Evolutionary conservation across 2,329 filamentous ascomycete genomes (phyloP), one percentile per base, ranked within the genome.

Genomic region (Zymoseptoria passerinii): DNA sequence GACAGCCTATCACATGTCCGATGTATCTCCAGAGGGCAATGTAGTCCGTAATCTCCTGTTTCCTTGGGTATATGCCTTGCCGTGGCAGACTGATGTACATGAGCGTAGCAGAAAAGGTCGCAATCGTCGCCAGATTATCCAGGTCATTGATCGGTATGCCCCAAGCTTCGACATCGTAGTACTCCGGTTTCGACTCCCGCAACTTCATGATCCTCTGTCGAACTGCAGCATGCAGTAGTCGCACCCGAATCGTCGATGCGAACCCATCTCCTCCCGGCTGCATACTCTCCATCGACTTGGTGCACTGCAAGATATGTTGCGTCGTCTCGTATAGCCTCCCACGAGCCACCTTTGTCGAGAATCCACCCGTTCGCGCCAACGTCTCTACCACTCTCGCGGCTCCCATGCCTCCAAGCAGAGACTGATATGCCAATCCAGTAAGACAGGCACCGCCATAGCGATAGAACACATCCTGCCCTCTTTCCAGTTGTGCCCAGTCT

Each of bases 381-480:
- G 87, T 89, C 70, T 92, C 87, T 8, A 89, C 87, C 0, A 91
- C 83, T 35, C 88, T 78, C 7, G 80, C 81, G n/a, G 86, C 84
- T 3, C 84, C 87, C 85, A 89, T 87, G 2, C 86, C 86, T 4
- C 86, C 86, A 1, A 89, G 75, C 0, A 89, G 74, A 5, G 83
- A 85, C 63, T 87, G 80, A 68, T 85, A 88, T 8, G 83, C 81
- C 52, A 86, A 79, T 50, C 73, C 83, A 7, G 84, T 87, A 19
- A 90, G 72, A 20, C 81, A 81, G 0, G 86, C 82, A 0, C 83
- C 84, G 18, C 83, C 87, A 71, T 91, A 92, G 40, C 88, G 82
- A 71, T 89, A 91, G 67, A 91, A 90, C 0, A 90, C 82, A 64
- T 88, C 82, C 69, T 92, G 88, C 0, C 88, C 89, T 66, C 88